These are phyloP conservation scores for Coniferiporia weirii DNA, from an alignment of 1,284 basidiomycete genomes.

Conservation along the genomic window DNA sequence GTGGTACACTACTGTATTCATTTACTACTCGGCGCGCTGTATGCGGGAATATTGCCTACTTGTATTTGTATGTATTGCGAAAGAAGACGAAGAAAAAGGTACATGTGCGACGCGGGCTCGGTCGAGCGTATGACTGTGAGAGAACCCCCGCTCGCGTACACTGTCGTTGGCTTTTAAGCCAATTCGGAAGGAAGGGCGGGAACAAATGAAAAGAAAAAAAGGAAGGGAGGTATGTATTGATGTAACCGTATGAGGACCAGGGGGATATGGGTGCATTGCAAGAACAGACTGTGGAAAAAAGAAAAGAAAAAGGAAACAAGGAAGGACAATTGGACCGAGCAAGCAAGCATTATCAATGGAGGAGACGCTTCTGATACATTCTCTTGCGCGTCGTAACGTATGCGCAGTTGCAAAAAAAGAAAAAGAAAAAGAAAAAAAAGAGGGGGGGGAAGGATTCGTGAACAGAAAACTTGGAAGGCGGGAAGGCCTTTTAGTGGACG, in stretches of 20 bases:
- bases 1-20: too few relatives aligned
- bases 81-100: neutral
- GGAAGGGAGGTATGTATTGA: too few relatives aligned
- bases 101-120: neutral
- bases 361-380: neutral
- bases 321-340: neutral
- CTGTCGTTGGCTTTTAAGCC: too few relatives aligned
- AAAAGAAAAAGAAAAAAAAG: slow-evolving; percentile 1
- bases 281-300: neutral
- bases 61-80: too few relatives aligned
- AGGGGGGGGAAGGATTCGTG: too few relatives aligned
- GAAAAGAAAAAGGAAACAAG: neutral
- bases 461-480: neutral
- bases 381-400: neutral
- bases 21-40: too few relatives aligned
- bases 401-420: neutral
- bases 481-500: neutral
- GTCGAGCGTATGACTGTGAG: neutral
- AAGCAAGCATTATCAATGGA: neutral
- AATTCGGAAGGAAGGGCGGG: too few relatives aligned
- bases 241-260: too few relatives aligned
- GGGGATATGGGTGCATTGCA: too few relatives aligned
- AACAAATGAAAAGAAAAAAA: too few relatives aligned
- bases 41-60: too few relatives aligned
- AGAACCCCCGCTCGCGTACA: too few relatives aligned